phyloP scores from a whole-genome alignment of 2,329 filamentous ascomycete species.

The Ceratocystis eucalypticola region DNA sequence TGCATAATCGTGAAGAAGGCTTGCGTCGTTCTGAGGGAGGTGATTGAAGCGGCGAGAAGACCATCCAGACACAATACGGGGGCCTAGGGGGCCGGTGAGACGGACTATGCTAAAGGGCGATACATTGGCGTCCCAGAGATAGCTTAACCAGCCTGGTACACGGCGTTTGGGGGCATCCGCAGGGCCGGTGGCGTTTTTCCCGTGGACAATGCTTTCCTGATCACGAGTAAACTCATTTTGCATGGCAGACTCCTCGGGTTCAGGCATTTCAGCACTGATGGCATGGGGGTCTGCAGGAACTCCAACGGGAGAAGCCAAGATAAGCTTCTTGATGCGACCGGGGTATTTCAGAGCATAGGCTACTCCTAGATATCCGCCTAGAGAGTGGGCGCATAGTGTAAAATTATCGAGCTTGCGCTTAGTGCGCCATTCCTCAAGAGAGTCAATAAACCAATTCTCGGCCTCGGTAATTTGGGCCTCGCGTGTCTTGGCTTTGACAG shows the following conservation, averaged over 20 bases:
- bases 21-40: slow-evolving; percentile 63
- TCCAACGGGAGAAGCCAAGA: slow-evolving; percentile 85
- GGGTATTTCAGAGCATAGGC: slow-evolving; percentile 96
- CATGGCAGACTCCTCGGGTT: slow-evolving; percentile 58
- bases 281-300: slow-evolving; percentile 92
- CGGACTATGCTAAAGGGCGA: slow-evolving; percentile 88
- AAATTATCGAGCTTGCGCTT: slow-evolving; percentile 83
- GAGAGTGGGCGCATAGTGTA: slow-evolving; percentile 80
- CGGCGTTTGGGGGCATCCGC: slow-evolving; percentile 35
- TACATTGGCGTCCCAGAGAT: slow-evolving; percentile 93
- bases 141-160: slow-evolving; percentile 74
- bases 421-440: slow-evolving; percentile 88
- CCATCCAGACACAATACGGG: slow-evolving; percentile 87
- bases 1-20: slow-evolving; percentile 80
- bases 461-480: slow-evolving; percentile 74
- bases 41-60: slow-evolving; percentile 85
- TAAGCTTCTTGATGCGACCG: slow-evolving; percentile 85
- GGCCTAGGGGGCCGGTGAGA: slow-evolving; percentile 76
- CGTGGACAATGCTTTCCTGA: slow-evolving; percentile 39
- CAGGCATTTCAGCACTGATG: slow-evolving; percentile 64
- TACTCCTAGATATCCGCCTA: slow-evolving; percentile 89
- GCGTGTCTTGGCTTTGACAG: slow-evolving; percentile 66
- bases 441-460: slow-evolving; percentile 91
- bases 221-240: slow-evolving; percentile 69
- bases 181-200: slow-evolving; percentile 23